Base-by-base conservation (phyloP, 805 yeast genomes). In the Metschnikowia kofuensis region DNA sequence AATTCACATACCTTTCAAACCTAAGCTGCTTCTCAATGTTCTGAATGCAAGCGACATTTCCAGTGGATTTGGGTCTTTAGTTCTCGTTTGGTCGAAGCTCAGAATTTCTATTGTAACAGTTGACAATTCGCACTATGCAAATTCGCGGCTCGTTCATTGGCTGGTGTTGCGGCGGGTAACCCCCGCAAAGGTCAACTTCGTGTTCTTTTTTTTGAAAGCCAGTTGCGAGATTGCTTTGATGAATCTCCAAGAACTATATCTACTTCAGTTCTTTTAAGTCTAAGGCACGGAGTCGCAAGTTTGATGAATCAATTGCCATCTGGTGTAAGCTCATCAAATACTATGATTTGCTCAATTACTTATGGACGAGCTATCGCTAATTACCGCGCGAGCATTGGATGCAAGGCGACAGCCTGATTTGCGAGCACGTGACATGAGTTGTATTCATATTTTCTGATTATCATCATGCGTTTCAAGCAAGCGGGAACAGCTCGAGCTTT, bases 11-110 rank as follows among this genome's bases (percentile, higher is more conserved):
- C 76, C 68, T 60, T 64, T 71, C 52, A 67, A 62, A 39, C 72
- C 70, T 53, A 70, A 65, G 48, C 71, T 70, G 61, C 61, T 66
- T 65, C 71, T 72, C 64, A 72, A 62, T 49, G 78, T 68, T 72
- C 76, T 74, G 59, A 72, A 70, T 51, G 76, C 75, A 65, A 68
- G 69, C 55, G 75, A 66, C 58, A 54, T 56, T 42, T 42, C 44
- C 36, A 28, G 42, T 46, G 41, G 45, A 46, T 46, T 38, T 30
- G 15, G 35, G 30, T n/a, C n/a, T 35, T 41, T 38, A 41, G 45
- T 40, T 47, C 32, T 40, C 42, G 37, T 14, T 13, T 15, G 16
- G 32, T 29, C 26, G 38, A 26, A 21, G 40, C 44, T 27, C 13
- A 28, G 47, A 35, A 32, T 37, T 43, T 44, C 41, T 15, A 30